Evolutionary conservation across 441 rosid genomes (phyloP), one percentile per base, ranked within the genome.

Genomic region (Corymbia citriodora): DNA sequence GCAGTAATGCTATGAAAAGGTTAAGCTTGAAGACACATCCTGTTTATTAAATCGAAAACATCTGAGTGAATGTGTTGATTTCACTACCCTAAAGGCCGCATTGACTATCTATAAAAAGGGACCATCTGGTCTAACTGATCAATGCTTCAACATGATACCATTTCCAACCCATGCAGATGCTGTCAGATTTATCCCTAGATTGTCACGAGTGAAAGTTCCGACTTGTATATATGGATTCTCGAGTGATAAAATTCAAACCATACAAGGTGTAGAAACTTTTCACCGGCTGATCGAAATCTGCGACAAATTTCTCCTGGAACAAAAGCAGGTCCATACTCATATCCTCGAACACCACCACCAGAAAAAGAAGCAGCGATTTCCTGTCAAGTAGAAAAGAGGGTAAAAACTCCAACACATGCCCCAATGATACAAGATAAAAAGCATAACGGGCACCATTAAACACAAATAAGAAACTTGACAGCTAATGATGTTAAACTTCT

Each of bases 241-340:
- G 55, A 54, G 88, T 53, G 74, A 49, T 55, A 85, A 89, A 59
- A 68, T 92, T 89, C 61, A 74, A 88, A 50, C 81, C 95, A 63
- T 97, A 98, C 99, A 92, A 97, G 97, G 90, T 96, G 97, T 81
- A 98, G 94, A 94, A 96, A 94, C 92, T 95, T 96, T 93, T 98
- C 99, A 90, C 97, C 96, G 92, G 96, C 96, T 89, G 97, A 94
- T 55, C 95, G 97, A 93, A 95, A 98, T 88, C 95, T 91, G 91
- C 96, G 96, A 92, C 98, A 95, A 90, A 97, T 95, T 94, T 97
- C 99, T 91, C 97, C 99, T 52, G 99, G 99, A 92, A 96, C 95
- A 93, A 96, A 96, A 88, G 97, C 97, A 91, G 98, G 97, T 52
- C 98, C 97, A 89, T 94, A 94, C 91, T 94, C 98, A 91, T 90